Conservation (phyloP, 1,284 basidiomycete genomes). For the Naganishia liquefaciens region DNA sequence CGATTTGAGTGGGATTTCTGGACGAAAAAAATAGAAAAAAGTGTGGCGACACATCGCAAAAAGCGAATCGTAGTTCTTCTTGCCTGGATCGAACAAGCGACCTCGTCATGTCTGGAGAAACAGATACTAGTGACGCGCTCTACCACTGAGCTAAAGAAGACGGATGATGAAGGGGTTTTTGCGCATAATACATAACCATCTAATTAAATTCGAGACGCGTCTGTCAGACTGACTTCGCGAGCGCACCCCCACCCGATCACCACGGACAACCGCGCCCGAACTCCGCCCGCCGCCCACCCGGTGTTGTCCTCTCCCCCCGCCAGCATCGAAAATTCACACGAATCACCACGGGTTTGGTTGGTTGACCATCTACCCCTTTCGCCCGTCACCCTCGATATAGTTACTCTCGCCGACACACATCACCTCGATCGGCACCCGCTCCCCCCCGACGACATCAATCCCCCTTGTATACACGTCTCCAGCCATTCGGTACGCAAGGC, state of each 20-base stretch:
- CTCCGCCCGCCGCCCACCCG: background rate
- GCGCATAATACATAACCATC: no score
- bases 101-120: no score
- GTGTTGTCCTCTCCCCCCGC: background rate
- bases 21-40: no score
- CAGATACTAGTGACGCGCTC: slow-evolving; percentile 24
- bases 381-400: background rate
- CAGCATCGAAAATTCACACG: slow-evolving; percentile 1
- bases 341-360: slow-evolving; percentile 9
- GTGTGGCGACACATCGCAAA: no score
- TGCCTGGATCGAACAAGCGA: no score
- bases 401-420: background rate
- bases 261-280: background rate
- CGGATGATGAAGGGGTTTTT: no score
- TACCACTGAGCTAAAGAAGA: slow-evolving; percentile 29
- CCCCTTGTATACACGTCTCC: no score
- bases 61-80: no score
- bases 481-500: background rate
- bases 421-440: background rate
- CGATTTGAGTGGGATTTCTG: no score
- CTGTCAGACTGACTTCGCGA: no score
- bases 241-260: no score
- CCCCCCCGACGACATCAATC: background rate
- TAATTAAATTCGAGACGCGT: no score
- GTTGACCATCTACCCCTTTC: slow-evolving; percentile 9